phyloP scores from a whole-genome alignment of 345 rosid species.

The Salix suchowensis region DNA sequence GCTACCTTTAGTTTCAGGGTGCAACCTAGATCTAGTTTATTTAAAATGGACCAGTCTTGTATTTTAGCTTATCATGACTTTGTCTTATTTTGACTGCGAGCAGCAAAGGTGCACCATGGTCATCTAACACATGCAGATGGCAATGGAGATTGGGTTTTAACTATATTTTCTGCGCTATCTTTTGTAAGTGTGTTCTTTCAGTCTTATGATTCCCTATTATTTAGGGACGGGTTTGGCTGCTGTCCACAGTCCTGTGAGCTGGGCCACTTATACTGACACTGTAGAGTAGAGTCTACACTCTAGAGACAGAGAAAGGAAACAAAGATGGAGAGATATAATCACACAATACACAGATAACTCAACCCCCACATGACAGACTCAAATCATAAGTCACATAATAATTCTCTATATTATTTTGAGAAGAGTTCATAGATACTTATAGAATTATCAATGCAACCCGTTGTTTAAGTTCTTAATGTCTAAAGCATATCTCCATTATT shows the following conservation, averaged over 20 bases:
- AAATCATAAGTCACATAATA: not conserved
- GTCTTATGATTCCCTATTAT: not conserved
- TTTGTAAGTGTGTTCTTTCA: slow-evolving; percentile 54
- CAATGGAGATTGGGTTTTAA: slow-evolving; percentile 95
- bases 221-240: not conserved
- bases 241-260: not conserved
- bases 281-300: too few species aligned
- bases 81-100: slow-evolving; percentile 15
- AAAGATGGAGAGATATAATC: not conserved
- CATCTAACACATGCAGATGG: slow-evolving; percentile 88
- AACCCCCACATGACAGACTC: not conserved
- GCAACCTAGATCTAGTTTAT: not conserved
- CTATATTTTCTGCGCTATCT: slow-evolving; percentile 78
- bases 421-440: not conserved
- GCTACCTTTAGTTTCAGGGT: not conserved
- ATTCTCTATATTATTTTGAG: not conserved
- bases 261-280: not conserved
- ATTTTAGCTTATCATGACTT: not conserved
- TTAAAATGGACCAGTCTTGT: not conserved
- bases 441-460: too few species aligned
- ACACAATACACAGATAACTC: not conserved
- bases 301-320: not conserved
- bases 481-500: slow-evolving; percentile 16
- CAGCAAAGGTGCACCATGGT: slow-evolving; percentile 93
- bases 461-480: not conserved